phyloP scores from a whole-genome alignment of 139 green algal species.

The Chlamydomonas eustigma region DNA sequence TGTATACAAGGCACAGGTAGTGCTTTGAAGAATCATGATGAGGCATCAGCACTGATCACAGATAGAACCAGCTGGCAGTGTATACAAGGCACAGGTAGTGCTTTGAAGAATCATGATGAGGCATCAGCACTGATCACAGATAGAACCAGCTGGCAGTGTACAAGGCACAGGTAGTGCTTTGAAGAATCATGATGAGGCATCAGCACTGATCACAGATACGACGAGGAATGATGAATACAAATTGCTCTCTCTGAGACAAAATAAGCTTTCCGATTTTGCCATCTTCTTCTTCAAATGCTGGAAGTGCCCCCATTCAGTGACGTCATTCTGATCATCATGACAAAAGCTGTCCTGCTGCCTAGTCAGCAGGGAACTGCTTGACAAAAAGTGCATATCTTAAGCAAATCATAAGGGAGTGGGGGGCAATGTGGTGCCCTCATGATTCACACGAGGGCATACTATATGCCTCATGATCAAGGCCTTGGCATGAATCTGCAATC shows the following conservation, averaged over 20 bases:
- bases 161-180: constrained; percentile 37
- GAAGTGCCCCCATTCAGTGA: too few species aligned
- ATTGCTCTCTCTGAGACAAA: not conserved
- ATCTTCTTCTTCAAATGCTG: not conserved
- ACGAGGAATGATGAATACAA: not conserved
- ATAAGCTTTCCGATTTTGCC: not conserved
- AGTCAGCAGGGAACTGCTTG: not conserved
- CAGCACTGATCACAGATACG: not conserved
- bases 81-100: constrained; percentile 47
- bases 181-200: not conserved
- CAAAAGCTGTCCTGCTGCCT: not conserved
- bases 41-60: not conserved
- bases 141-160: constrained; percentile 66
- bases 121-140: not conserved
- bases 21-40: not conserved
- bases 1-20: constrained; percentile 53
- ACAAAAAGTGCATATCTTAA: not conserved
- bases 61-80: constrained; percentile 65
- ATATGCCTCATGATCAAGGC: not conserved
- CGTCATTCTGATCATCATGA: too few species aligned
- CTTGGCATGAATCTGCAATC: not conserved
- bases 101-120: not conserved
- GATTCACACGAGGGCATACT: not conserved
- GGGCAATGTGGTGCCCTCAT: too few species aligned
- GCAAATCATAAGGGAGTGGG: too few species aligned